Conservation (phyloP, 2,329 filamentous ascomycete genomes). For the Cladophialophora chaetospira region DNA sequence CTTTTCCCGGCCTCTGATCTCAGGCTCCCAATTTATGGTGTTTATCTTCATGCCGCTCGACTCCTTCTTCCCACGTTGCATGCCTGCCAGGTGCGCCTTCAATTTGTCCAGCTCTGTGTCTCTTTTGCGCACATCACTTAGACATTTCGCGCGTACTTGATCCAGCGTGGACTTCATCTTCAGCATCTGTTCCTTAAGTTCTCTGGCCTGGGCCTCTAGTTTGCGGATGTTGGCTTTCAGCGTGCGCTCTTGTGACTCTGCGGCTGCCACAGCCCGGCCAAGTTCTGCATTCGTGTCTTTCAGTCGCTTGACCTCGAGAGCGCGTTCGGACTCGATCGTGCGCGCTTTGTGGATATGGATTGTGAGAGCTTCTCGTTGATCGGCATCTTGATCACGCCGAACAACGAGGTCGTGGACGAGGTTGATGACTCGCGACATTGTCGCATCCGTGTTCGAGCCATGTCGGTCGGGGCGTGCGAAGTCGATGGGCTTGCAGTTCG, state of each 20-base stretch:
- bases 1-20: constrained; percentile 34
- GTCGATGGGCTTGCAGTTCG: constrained; percentile 65
- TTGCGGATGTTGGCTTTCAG: constrained; percentile 69
- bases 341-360: constrained; percentile 75
- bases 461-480: constrained; percentile 72
- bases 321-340: constrained; percentile 72
- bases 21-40: constrained; percentile 46
- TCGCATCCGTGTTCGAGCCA: constrained; percentile 61
- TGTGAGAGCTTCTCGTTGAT: constrained; percentile 81
- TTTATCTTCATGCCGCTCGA: constrained; percentile 49
- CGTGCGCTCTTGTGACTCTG: constrained; percentile 71
- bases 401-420: constrained; percentile 91
- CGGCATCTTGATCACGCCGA: constrained; percentile 85
- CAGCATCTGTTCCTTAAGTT: constrained; percentile 80
- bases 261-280: constrained; percentile 57
- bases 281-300: constrained; percentile 59
- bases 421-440: constrained; percentile 86
- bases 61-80: constrained; percentile 61
- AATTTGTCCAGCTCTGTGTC: constrained; percentile 86
- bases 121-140: constrained; percentile 86
- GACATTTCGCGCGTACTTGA: constrained; percentile 82
- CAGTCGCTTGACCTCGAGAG: constrained; percentile 64
- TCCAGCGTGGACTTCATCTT: constrained; percentile 76
- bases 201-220: constrained; percentile 72
- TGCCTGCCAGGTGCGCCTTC: constrained; percentile 79